Evolutionary conservation across 768 basidiomycete species (phyloP).

Genomic region (Baorangia bicolor): DNA sequence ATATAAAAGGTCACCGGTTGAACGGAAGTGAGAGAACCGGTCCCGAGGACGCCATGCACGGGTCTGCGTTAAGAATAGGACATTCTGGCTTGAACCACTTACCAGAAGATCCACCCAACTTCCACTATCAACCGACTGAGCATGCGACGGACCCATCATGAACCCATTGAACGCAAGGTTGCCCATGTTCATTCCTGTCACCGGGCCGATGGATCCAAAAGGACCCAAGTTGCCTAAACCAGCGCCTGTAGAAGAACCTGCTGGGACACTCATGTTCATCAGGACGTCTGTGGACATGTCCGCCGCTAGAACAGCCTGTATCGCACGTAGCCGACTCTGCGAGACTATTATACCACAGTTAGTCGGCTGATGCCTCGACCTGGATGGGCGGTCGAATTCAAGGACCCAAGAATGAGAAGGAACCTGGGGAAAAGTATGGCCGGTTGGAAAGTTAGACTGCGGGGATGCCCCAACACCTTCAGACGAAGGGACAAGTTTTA

Average conservation of each 20-base stretch:
- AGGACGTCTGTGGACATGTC: conserved; percentile 23
- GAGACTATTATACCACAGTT: conserved; percentile 63
- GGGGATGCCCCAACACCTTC: conserved; percentile 15
- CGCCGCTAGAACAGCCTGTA: conserved; percentile 59
- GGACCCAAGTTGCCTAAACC: conserved; percentile 25
- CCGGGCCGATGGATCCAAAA: conserved; percentile 24
- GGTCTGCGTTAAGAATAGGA: neutral
- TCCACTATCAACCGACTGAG: conserved; percentile 15
- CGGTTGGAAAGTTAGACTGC: conserved; percentile 21
- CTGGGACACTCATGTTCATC: conserved; percentile 22
- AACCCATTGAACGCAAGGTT: conserved; percentile 26
- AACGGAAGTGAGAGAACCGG: neutral
- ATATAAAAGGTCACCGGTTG: neutral
- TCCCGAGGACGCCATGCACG: neutral
- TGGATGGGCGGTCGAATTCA: conserved; percentile 56
- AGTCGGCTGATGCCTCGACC: conserved; percentile 39
- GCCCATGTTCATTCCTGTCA: conserved; percentile 23
- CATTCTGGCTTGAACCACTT: conserved; percentile 10
- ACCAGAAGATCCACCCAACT: conserved; percentile 35
- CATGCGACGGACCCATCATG: conserved; percentile 23
- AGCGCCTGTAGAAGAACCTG: conserved; percentile 9
- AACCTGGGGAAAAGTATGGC: conserved; percentile 24
- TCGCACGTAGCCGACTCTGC: conserved; percentile 70
- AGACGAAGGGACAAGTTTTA: conserved; percentile 39
- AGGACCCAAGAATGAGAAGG: conserved; percentile 56